These are phyloP conservation scores for Calonectria leucothoes DNA, from an alignment of 2,329 filamentous ascomycete species.

Conservation along the genomic window DNA sequence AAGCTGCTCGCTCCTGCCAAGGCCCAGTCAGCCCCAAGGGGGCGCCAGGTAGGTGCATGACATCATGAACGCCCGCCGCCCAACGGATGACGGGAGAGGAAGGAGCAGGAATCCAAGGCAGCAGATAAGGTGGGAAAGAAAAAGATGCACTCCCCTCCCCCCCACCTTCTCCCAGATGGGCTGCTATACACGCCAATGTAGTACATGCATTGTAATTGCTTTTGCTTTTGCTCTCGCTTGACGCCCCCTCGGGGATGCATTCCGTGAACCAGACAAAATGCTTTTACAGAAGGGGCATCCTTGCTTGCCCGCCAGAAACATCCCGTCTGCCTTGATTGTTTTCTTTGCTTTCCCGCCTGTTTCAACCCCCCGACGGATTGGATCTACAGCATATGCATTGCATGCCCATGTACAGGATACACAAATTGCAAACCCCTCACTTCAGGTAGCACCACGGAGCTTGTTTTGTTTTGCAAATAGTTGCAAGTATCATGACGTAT, in stretches of 20 bases:
- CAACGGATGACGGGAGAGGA: neutral
- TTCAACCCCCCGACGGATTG: neutral
- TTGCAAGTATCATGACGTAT: neutral
- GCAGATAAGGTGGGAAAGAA: neutral
- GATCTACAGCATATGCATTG: neutral
- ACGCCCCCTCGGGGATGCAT: neutral
- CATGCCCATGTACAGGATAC: neutral
- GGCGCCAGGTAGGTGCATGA: constrained; percentile 13
- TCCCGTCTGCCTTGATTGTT: neutral
- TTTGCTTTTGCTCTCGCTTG: neutral
- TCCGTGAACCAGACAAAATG: neutral
- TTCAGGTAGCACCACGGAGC: neutral
- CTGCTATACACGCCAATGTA: too few species aligned
- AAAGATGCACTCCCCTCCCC: neutral
- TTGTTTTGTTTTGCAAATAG: neutral
- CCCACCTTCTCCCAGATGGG: too few species aligned
- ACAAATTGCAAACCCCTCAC: neutral
- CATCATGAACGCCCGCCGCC: constrained; percentile 15
- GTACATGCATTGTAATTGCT: neutral
- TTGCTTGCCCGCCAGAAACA: neutral
- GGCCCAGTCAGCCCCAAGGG: neutral
- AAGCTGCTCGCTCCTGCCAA: neutral
- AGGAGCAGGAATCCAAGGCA: neutral
- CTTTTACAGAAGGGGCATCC: neutral
- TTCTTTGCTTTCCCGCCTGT: neutral